phyloP scores from a whole-genome alignment of 2,329 filamentous ascomycete species.

The Pestalotiopsis sp. region DNA sequence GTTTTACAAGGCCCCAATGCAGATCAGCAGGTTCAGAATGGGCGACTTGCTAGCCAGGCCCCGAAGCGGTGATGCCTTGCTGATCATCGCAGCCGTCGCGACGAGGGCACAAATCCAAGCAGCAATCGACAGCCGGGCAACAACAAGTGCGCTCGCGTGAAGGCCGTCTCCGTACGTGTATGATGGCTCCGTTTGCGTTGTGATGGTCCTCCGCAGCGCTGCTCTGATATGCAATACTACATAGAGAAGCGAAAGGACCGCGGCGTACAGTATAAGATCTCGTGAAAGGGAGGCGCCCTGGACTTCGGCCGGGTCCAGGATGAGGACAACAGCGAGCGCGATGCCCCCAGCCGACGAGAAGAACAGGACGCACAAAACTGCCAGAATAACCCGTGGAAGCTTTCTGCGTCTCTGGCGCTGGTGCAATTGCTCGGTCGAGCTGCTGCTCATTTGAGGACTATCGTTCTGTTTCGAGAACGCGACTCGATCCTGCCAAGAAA shows the following conservation, averaged over 20 bases:
- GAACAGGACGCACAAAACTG: constrained; percentile 28
- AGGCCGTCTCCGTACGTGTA: constrained; percentile 29
- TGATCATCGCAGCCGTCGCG: constrained; percentile 28
- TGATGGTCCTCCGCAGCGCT: constrained; percentile 23
- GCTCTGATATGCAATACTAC: constrained; percentile 29
- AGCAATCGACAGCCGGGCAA: constrained; percentile 28
- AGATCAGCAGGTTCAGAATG: constrained; percentile 31
- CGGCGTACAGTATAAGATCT: constrained; percentile 30
- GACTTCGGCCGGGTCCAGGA: constrained; percentile 21
- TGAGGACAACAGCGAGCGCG: constrained; percentile 26
- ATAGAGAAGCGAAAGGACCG: constrained; percentile 25
- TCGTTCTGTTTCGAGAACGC: background rate
- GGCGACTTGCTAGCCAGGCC: constrained; percentile 27
- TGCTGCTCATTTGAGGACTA: constrained; percentile 3
- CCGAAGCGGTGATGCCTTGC: constrained; percentile 15
- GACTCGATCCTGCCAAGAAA: background rate
- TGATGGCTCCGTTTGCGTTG: constrained; percentile 22
- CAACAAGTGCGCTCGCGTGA: constrained; percentile 29
- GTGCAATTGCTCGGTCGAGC: constrained; percentile 25
- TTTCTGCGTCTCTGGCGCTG: constrained; percentile 18
- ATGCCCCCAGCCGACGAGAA: constrained; percentile 28
- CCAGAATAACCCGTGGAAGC: constrained; percentile 26
- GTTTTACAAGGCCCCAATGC: constrained; percentile 30
- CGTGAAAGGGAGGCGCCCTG: constrained; percentile 28
- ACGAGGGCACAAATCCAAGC: constrained; percentile 31